Conservation (phyloP, 371 early-diverging fungal genomes). For the Rhizopus microsporus region DNA sequence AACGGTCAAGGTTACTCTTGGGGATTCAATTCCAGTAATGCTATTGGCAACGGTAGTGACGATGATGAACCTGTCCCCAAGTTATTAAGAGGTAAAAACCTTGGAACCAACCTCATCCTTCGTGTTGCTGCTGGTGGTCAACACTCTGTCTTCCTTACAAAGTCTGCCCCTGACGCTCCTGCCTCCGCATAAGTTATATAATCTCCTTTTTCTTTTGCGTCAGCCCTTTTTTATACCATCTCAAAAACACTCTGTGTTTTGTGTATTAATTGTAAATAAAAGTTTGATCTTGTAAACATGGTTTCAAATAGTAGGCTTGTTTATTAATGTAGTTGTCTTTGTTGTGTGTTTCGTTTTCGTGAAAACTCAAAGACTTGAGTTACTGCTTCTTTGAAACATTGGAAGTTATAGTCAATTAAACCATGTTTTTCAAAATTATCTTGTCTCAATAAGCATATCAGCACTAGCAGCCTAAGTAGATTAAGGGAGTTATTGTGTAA, state of each 20-base stretch:
- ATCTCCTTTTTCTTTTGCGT: no score
- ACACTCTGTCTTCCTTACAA: conserved; percentile 67
- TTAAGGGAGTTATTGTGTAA: not conserved
- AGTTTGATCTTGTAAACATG: no score
- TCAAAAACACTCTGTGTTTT: no score
- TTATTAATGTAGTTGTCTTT: not conserved
- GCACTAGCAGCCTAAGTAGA: conserved; percentile 60
- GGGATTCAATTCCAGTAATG: conserved; percentile 88
- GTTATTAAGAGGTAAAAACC: conserved; percentile 56
- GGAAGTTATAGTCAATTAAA: conserved; percentile 88
- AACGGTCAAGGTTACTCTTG: conserved; percentile 84
- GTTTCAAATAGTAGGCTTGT: no score
- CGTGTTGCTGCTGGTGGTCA: conserved; percentile 77
- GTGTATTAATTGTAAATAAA: no score
- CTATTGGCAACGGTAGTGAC: conserved; percentile 76
- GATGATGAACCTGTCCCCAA: conserved; percentile 61
- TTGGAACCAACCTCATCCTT: conserved; percentile 34
- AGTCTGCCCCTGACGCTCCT: conserved; percentile 35
- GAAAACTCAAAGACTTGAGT: conserved; percentile 71
- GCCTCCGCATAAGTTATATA: no score
- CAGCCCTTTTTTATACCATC: no score
- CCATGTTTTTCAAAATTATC: conserved; percentile 90
- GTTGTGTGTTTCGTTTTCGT: conserved; percentile 44
- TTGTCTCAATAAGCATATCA: conserved; percentile 82
- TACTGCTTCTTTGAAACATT: conserved; percentile 75